Evolutionary conservation across 495 filamentous ascomycete genomes (phyloP), one percentile per base, ranked within the genome.

Genomic region (Melanomma pulvis-pyrius): DNA sequence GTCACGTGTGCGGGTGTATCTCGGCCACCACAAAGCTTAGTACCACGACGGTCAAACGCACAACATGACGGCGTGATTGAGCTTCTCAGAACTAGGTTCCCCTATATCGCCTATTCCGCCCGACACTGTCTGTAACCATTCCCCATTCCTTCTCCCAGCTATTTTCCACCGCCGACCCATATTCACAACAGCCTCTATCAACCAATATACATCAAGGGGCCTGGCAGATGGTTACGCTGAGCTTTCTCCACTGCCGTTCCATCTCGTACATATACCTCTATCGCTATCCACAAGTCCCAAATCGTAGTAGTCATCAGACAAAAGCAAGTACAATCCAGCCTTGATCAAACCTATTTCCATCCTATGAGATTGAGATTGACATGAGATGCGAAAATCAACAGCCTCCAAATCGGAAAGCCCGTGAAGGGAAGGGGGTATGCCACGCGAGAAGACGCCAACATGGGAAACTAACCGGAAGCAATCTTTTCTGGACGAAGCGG

Each of bases 361-460:
- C 21, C 21, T 29, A 51, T 51, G 48, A 51, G 21, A 51, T 29
- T 51, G 39, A 44, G 8, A 44, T 7, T 15, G 17, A 54, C 25
- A 54, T 19, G 17, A 32, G 51, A 54, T 30, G 29, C 29, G 28
- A 54, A 26, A 54, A 30, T 30, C 51, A 29, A 32, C 5, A 54
- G 29, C 25, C 24, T 22, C 25, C n/a, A 26, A 51, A 22, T 5
- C 50, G 5, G 13, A 28, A 54, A 53, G 39, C 17, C 17, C 29
- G 17, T 28, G 21, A 32, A 48, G 17, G 44, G 44, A 15, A 51
- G 26, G 57, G 65, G 65, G 58, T 67, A 67, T 67, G 57, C 64
- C 64, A 67, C 56, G 57, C 54, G 32, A 50, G 41, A 52, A 28
- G 26, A 55, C 57, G 57, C 65, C 57, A 57, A 61, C 50, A 34